Conservation (phyloP, 768 basidiomycete species). For the Grammothele lineata region DNA sequence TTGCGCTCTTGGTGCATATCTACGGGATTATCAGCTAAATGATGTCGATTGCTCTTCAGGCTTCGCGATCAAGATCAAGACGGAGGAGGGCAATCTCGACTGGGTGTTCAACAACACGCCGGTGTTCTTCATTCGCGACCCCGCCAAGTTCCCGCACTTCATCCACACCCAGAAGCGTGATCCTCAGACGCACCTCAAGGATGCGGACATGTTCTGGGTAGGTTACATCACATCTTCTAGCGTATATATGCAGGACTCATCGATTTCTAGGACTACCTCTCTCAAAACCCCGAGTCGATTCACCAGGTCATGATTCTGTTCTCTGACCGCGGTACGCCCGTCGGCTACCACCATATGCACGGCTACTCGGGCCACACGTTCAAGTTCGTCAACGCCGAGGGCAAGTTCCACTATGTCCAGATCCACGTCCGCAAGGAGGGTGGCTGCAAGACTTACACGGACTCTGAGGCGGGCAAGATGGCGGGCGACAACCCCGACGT, state of each 20-base stretch:
- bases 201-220: slow-evolving; percentile 83
- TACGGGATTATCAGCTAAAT: background rate
- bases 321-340: slow-evolving; percentile 93
- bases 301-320: slow-evolving; percentile 89
- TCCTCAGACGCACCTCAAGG: slow-evolving; percentile 89
- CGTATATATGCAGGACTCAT: slow-evolving; percentile 31
- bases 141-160: slow-evolving; percentile 89
- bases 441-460: slow-evolving; percentile 82
- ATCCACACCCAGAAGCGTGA: slow-evolving; percentile 92
- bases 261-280: slow-evolving; percentile 72
- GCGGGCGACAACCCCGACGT: slow-evolving; percentile 82
- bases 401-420: slow-evolving; percentile 83
- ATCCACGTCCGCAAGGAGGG: slow-evolving; percentile 75
- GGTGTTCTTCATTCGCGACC: slow-evolving; percentile 85
- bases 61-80: slow-evolving; percentile 86
- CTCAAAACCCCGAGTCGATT: slow-evolving; percentile 84
- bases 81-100: slow-evolving; percentile 89
- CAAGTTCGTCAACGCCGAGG: slow-evolving; percentile 83
- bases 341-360: slow-evolving; percentile 82
- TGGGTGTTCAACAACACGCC: slow-evolving; percentile 94
- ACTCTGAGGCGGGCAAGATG: slow-evolving; percentile 58
- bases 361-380: slow-evolving; percentile 93
- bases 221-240: slow-evolving; percentile 9
- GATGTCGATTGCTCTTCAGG: slow-evolving; percentile 37
- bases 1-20: background rate